Evolutionary conservation across 495 filamentous ascomycete genomes (phyloP).

Genomic region (Tuber magnatum): DNA sequence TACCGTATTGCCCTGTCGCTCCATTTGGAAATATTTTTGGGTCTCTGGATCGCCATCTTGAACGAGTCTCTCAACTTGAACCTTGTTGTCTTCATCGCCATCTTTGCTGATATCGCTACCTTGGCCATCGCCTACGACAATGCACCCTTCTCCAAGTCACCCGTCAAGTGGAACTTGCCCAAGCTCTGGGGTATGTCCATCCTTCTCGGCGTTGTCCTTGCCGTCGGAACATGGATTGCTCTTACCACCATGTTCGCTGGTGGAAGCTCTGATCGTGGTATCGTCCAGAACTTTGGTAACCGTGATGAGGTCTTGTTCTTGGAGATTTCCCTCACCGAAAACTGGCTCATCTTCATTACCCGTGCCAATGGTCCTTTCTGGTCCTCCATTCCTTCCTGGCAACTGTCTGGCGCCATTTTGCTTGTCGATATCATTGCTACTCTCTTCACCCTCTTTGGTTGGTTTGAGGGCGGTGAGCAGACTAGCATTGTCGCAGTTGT

Average conservation of each 20-base stretch:
- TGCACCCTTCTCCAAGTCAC: conserved; percentile 74
- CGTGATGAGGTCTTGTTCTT: conserved; percentile 79
- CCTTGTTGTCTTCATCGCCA: conserved; percentile 84
- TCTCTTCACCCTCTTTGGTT: conserved; percentile 75
- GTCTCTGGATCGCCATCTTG: conserved; percentile 80
- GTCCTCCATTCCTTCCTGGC: conserved; percentile 75
- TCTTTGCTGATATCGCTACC: conserved; percentile 90
- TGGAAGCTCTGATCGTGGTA: conserved; percentile 55
- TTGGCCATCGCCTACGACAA: conserved; percentile 91
- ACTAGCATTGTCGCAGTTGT: conserved; percentile 72
- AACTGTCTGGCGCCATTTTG: conserved; percentile 67
- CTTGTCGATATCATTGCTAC: conserved; percentile 75
- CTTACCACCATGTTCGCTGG: conserved; percentile 67
- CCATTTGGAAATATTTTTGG: conserved; percentile 82
- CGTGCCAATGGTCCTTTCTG: conserved; percentile 81
- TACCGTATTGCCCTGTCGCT: conserved; percentile 92
- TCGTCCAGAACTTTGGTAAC: conserved; percentile 78
- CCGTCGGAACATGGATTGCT: conserved; percentile 75
- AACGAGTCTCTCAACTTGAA: conserved; percentile 78
- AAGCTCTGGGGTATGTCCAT: conserved; percentile 89
- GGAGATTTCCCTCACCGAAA: conserved; percentile 83
- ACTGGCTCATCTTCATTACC: conserved; percentile 96
- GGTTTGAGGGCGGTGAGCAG: conserved; percentile 54
- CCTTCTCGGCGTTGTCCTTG: conserved; percentile 70
- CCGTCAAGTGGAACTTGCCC: conserved; percentile 90